phyloP scores from a whole-genome alignment of 441 rosid species.

The Euphorbia corollata region DNA sequence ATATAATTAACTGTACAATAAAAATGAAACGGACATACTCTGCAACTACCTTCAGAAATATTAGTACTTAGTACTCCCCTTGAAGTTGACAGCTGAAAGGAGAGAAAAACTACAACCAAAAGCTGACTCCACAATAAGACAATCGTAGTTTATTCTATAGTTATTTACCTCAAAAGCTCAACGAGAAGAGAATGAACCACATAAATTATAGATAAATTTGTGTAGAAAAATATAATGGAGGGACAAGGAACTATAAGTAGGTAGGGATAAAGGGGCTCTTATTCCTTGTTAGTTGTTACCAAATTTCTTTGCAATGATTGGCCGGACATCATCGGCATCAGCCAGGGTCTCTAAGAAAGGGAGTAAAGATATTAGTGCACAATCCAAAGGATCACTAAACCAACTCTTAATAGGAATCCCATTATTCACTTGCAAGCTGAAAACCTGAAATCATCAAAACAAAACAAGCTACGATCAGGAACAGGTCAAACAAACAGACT shows the following conservation, averaged over 20 bases:
- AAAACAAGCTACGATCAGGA: constrained; percentile 20
- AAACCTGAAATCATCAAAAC: constrained; percentile 62
- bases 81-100: constrained; percentile 28
- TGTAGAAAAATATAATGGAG: constrained; percentile 22
- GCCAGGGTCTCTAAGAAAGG: constrained; percentile 87
- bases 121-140: constrained; percentile 35
- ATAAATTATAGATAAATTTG: constrained; percentile 37
- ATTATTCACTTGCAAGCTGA: constrained; percentile 84
- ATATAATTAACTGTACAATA: constrained; percentile 41
- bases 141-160: constrained; percentile 38
- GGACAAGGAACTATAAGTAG: constrained; percentile 42
- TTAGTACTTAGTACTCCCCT: constrained; percentile 31
- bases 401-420: constrained; percentile 98
- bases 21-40: constrained; percentile 28
- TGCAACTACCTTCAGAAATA: constrained; percentile 36
- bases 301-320: constrained; percentile 81
- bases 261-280: constrained; percentile 42
- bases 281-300: constrained; percentile 94
- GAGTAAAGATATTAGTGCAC: constrained; percentile 69
- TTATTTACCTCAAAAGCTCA: constrained; percentile 38
- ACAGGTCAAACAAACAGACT: constrained; percentile 2
- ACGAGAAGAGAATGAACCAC: constrained; percentile 31
- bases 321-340: constrained; percentile 89
- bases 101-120: constrained; percentile 24
- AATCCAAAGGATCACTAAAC: constrained; percentile 87